Evolutionary conservation across 75 land plant genomes (phyloP).

Genomic region (Cupressus sempervirens): DNA sequence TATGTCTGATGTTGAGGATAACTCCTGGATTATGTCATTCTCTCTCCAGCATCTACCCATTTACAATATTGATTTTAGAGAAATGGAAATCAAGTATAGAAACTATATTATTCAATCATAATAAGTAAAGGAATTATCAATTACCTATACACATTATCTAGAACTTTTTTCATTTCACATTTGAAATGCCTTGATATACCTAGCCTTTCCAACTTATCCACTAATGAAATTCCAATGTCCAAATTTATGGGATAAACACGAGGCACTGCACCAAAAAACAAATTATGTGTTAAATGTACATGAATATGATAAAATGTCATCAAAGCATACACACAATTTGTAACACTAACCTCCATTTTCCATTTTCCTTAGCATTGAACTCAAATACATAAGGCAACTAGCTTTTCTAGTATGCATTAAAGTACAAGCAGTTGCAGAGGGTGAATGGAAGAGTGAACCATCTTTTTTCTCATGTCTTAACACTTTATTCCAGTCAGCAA

Average conservation of each 20-base stretch:
- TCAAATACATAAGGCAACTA: too few relatives aligned
- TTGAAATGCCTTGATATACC: slow-evolving; percentile 52
- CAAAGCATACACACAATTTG: background rate
- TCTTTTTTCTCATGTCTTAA: background rate
- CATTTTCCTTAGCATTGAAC: too few relatives aligned
- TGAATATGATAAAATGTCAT: background rate
- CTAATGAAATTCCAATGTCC: slow-evolving; percentile 28
- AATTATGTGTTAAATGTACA: background rate
- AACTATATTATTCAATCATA: background rate
- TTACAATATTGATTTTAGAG: background rate
- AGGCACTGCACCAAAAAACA: slow-evolving; percentile 41
- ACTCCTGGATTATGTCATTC: too few relatives aligned
- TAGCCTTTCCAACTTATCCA: slow-evolving; percentile 42
- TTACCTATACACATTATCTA: slow-evolving; percentile 40
- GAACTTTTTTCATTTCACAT: slow-evolving; percentile 28
- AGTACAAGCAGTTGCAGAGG: too few relatives aligned
- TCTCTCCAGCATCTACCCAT: background rate
- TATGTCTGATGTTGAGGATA: too few relatives aligned
- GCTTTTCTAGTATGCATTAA: too few relatives aligned
- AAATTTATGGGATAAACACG: slow-evolving; percentile 45
- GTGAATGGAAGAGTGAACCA: too few relatives aligned
- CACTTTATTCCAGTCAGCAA: slow-evolving; percentile 40
- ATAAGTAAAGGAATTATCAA: background rate
- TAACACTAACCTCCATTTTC: too few relatives aligned
- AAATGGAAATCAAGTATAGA: background rate